phyloP scores from a whole-genome alignment of 352 stramenopile species.

The Phytophthora pini region DNA sequence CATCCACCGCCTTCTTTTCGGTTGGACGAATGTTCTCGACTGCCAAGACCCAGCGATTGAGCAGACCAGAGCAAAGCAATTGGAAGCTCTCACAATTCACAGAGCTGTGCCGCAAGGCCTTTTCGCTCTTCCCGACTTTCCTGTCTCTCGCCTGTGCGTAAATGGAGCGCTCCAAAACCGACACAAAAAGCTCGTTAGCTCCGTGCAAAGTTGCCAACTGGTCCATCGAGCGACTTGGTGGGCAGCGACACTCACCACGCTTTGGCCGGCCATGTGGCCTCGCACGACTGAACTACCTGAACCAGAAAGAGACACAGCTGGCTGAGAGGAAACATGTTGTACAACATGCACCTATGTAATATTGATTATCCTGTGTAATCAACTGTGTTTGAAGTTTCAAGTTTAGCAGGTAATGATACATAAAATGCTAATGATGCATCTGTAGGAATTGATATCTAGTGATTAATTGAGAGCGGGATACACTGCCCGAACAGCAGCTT shows the following conservation, averaged over 20 bases:
- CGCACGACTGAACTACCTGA: conserved; percentile 17
- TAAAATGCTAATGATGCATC: background rate
- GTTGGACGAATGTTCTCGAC: conserved; percentile 26
- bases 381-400: background rate
- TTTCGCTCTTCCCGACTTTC: conserved; percentile 33
- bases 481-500: conserved; percentile 4
- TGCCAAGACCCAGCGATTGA: conserved; percentile 23
- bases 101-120: conserved; percentile 13
- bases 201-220: conserved; percentile 17
- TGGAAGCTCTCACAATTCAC: conserved; percentile 13
- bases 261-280: conserved; percentile 10
- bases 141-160: conserved; percentile 34
- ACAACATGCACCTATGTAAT: conserved; percentile 1
- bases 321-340: conserved; percentile 9
- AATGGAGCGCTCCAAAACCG: conserved; percentile 1
- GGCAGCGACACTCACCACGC: conserved; percentile 2
- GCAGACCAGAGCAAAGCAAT: conserved; percentile 27
- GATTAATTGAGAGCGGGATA: conserved; percentile 21
- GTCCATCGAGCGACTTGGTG: conserved; percentile 7
- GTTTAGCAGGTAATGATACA: background rate
- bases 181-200: too few relatives aligned
- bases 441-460: background rate
- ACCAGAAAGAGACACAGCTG: conserved; percentile 20
- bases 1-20: conserved; percentile 25
- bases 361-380: background rate